phyloP scores from a whole-genome alignment of 1,139 yeast genomes.

The Wickerhamomyces sp. region DNA sequence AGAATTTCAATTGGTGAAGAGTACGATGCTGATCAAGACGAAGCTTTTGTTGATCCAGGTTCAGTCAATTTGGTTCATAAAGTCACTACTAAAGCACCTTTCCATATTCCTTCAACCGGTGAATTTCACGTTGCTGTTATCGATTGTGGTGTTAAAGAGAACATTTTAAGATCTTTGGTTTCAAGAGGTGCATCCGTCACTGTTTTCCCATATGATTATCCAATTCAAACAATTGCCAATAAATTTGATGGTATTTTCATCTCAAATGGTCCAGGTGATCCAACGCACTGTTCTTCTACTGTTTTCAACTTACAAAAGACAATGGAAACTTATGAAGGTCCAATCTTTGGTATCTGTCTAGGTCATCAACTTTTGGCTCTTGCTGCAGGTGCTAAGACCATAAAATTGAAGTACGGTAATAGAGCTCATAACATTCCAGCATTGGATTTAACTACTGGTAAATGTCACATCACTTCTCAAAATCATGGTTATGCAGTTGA shows the following conservation, averaged over 20 bases:
- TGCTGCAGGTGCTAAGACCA: constrained; percentile 90
- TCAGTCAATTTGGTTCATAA: constrained; percentile 84
- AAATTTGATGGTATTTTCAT: constrained; percentile 93
- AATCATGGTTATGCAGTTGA: constrained; percentile 98
- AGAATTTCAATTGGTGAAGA: constrained; percentile 86
- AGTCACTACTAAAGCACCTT: constrained; percentile 93
- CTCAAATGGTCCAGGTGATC: constrained; percentile 98
- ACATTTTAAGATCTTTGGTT: constrained; percentile 87
- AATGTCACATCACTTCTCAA: constrained; percentile 95
- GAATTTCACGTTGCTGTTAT: constrained; percentile 82
- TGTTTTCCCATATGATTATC: constrained; percentile 93
- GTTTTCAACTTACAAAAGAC: constrained; percentile 69
- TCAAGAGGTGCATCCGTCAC: constrained; percentile 94
- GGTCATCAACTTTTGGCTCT: constrained; percentile 95
- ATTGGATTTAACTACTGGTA: constrained; percentile 80
- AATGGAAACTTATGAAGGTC: constrained; percentile 62
- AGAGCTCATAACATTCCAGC: constrained; percentile 99
- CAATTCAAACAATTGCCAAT: constrained; percentile 83
- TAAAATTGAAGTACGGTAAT: constrained; percentile 94
- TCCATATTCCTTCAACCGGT: constrained; percentile 67
- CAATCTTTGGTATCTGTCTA: constrained; percentile 93
- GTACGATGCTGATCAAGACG: constrained; percentile 86
- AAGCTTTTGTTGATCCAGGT: constrained; percentile 92
- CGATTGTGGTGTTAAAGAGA: constrained; percentile 98
- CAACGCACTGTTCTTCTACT: constrained; percentile 85